Percentiles rank a stretch among this genome's conserved stretches.
phyloP scores from a whole-genome alignment of 345 rosid genomes.

The Aegle marmelos region DNA sequence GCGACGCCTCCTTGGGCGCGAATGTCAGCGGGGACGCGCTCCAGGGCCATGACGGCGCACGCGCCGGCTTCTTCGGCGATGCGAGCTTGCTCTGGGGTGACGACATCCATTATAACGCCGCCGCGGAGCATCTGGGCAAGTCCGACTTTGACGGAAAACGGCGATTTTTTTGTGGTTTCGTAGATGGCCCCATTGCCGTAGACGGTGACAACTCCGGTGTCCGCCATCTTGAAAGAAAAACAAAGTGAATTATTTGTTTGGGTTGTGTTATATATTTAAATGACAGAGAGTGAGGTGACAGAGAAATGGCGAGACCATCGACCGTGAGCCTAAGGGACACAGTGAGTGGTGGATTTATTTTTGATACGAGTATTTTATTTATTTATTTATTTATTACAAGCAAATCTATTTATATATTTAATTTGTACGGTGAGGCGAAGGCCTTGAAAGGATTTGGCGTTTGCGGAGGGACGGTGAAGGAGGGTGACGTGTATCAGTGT shows the following conservation, averaged over 20 bases:
- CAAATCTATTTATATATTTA: no score
- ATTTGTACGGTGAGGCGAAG: not conserved
- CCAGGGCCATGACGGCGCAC: constrained; percentile 45
- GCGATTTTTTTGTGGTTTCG: constrained; percentile 32
- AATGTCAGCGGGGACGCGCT: constrained; percentile 44
- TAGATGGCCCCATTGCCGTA: constrained; percentile 42
- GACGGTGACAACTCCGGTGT: constrained; percentile 37
- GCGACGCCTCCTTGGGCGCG: constrained; percentile 42
- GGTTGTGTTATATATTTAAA: no score
- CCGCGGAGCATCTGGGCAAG: constrained; percentile 47
- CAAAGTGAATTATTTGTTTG: no score
- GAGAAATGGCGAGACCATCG: no score
- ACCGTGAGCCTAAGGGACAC: no score
- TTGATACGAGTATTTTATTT: not conserved
- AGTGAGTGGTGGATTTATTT: not conserved
- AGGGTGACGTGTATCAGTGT: not conserved
- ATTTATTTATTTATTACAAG: no score
- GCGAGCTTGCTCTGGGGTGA: constrained; percentile 40
- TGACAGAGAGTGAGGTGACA: not conserved
- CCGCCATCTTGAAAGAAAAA: constrained; percentile 23
- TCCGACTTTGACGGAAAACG: constrained; percentile 41
- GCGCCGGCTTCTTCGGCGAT: constrained; percentile 46
- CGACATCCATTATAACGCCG: constrained; percentile 45
- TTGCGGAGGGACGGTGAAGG: constrained; percentile 1
- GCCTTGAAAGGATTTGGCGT: not conserved